These are phyloP conservation scores for Aspergillus novofumigatus DNA, from an alignment of 2,329 filamentous ascomycete genomes.

Conservation along the genomic window DNA sequence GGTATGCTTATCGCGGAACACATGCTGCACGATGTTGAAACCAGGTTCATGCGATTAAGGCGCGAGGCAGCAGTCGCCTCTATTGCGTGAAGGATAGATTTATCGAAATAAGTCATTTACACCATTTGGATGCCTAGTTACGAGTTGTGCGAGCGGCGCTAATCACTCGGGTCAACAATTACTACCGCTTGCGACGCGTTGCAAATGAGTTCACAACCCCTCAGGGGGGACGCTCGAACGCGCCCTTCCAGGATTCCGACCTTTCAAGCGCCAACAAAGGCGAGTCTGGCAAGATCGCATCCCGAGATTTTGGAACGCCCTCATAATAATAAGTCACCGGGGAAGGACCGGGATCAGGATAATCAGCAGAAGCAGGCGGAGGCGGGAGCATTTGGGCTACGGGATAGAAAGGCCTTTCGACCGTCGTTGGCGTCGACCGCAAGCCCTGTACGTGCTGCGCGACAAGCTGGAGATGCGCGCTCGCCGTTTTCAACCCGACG, in stretches of 20 bases:
- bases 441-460: slow-evolving; percentile 20
- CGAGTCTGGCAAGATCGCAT: slow-evolving; percentile 59
- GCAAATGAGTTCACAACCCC: slow-evolving; percentile 30
- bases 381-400: slow-evolving; percentile 25
- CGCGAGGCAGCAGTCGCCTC: background rate
- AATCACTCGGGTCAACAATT: slow-evolving; percentile 52
- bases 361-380: slow-evolving; percentile 13
- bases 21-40: background rate
- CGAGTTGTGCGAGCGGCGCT: slow-evolving; percentile 60
- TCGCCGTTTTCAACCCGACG: slow-evolving; percentile 23
- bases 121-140: slow-evolving; percentile 1
- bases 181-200: slow-evolving; percentile 42
- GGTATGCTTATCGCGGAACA: background rate
- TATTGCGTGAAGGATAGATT: background rate
- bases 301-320: slow-evolving; percentile 53
- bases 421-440: slow-evolving; percentile 29
- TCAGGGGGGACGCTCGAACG: slow-evolving; percentile 17
- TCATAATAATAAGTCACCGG: slow-evolving; percentile 39
- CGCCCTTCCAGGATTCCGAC: slow-evolving; percentile 45
- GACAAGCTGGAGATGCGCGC: slow-evolving; percentile 10
- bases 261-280: slow-evolving; percentile 63
- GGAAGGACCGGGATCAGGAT: slow-evolving; percentile 19
- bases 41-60: background rate
- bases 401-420: slow-evolving; percentile 35
- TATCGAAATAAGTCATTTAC: background rate